Evolutionary conservation across 1,284 basidiomycete genomes (phyloP).

Genomic region (Somion occarium): DNA sequence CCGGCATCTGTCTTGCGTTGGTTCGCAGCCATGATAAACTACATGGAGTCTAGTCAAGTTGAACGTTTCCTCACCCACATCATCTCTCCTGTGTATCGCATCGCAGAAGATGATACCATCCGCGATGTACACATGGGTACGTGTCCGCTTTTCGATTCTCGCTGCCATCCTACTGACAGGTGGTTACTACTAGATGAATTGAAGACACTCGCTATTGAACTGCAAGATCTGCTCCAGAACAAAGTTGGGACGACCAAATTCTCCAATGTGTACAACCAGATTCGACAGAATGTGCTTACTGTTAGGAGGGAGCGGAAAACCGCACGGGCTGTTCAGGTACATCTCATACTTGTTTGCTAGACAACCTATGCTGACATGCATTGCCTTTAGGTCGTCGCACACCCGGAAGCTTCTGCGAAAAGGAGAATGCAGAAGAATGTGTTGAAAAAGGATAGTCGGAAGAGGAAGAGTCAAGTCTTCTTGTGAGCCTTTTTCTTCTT

Average conservation of each 20-base stretch:
- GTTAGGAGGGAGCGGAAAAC: constrained; percentile 74
- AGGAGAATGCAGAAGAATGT: constrained; percentile 65
- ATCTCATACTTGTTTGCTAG: constrained; percentile 17
- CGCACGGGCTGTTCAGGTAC: constrained; percentile 55
- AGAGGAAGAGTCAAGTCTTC: constrained; percentile 64
- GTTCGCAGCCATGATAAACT: constrained; percentile 87
- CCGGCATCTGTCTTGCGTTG: constrained; percentile 83
- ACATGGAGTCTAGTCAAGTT: constrained; percentile 55
- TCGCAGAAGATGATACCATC: constrained; percentile 81
- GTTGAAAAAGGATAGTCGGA: constrained; percentile 78
- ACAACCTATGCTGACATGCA: not conserved
- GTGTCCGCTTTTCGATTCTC: constrained; percentile 23
- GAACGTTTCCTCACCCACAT: constrained; percentile 80
- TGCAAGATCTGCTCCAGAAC: constrained; percentile 83
- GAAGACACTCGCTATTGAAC: constrained; percentile 76
- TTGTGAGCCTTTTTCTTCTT: constrained; percentile 37
- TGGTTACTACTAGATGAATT: constrained; percentile 65
- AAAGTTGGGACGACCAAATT: constrained; percentile 87
- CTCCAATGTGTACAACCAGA: constrained; percentile 72
- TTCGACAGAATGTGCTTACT: constrained; percentile 68
- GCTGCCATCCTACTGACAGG: not conserved
- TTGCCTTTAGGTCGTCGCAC: constrained; percentile 45
- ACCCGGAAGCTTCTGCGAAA: constrained; percentile 77
- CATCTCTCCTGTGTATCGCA: constrained; percentile 81
- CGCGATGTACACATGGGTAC: constrained; percentile 76